Conservation (phyloP, 495 filamentous ascomycete genomes). For the Jackrogersella minutella region DNA sequence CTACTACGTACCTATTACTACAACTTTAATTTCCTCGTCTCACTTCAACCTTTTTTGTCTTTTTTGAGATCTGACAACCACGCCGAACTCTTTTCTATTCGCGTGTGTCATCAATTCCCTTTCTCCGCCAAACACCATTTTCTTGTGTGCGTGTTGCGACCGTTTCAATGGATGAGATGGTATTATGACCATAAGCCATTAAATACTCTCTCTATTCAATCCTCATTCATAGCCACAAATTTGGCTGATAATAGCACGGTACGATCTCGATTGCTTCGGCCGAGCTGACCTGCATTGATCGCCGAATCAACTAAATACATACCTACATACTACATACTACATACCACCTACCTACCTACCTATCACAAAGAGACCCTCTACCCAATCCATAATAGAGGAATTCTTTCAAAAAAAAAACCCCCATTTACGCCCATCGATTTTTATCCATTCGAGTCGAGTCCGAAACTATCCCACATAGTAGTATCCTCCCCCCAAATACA, state of each 20-base stretch:
- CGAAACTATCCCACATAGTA: not conserved
- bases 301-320: not conserved
- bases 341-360: too few relatives aligned
- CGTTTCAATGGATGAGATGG: conserved; percentile 22
- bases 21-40: conserved; percentile 10
- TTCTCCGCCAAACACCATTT: not conserved
- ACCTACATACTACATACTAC: not conserved
- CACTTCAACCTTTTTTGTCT: not conserved
- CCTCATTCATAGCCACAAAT: not conserved
- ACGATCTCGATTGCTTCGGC: not conserved
- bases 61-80: not conserved
- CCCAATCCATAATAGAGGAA: too few relatives aligned
- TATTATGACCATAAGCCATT: conserved; percentile 22
- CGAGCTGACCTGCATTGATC: not conserved
- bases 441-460: not conserved
- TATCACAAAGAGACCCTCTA: too few relatives aligned
- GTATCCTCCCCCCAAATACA: not conserved
- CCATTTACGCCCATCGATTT: not conserved
- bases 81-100: not conserved
- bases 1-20: too few relatives aligned
- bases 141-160: not conserved
- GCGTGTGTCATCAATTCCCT: conserved; percentile 1
- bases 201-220: conserved; percentile 7
- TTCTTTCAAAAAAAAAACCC: too few relatives aligned
- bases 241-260: conserved; percentile 8